Conservation (phyloP, 495 filamentous ascomycete genomes). For the Amphirosellinia nigrospora region DNA sequence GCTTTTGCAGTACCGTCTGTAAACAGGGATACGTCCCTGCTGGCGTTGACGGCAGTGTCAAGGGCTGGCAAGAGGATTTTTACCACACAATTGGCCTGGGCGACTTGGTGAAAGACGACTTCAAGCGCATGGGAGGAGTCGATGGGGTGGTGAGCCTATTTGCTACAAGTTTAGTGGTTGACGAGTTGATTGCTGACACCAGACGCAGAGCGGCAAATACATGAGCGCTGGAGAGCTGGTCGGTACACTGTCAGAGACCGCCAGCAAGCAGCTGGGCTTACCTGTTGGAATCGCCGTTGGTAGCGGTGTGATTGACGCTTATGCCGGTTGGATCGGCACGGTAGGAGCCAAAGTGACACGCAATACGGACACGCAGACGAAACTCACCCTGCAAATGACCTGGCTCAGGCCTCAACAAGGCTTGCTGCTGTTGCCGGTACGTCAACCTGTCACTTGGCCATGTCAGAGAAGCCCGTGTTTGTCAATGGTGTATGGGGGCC, state of each 20-base stretch:
- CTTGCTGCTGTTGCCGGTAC: conserved; percentile 96
- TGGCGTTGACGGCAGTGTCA: conserved; percentile 94
- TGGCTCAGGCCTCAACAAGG: conserved; percentile 88
- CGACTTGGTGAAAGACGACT: conserved; percentile 83
- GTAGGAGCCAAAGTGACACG: conserved; percentile 93
- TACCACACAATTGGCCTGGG: conserved; percentile 79
- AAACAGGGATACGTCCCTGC: conserved; percentile 96
- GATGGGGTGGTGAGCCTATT: conserved; percentile 83
- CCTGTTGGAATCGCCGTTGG: conserved; percentile 88
- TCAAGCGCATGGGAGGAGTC: conserved; percentile 90
- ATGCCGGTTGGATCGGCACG: conserved; percentile 97
- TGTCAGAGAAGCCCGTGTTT: conserved; percentile 90
- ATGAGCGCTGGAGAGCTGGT: conserved; percentile 89
- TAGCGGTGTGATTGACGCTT: conserved; percentile 96
- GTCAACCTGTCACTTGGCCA: conserved; percentile 94
- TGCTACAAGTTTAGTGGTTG: conserved; percentile 32
- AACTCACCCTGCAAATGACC: conserved; percentile 71
- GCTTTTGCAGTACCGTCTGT: conserved; percentile 92
- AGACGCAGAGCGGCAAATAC: conserved; percentile 80
- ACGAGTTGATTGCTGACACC: conserved; percentile 30
- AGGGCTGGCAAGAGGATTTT: conserved; percentile 98
- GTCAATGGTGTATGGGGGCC: conserved; percentile 96
- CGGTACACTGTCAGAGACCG: conserved; percentile 81
- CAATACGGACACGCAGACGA: conserved; percentile 63
- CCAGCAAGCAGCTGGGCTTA: conserved; percentile 83